These are phyloP conservation scores for Lasiodiplodia sp. DNA, from an alignment of 2,329 filamentous ascomycete species.

Conservation along the genomic window DNA sequence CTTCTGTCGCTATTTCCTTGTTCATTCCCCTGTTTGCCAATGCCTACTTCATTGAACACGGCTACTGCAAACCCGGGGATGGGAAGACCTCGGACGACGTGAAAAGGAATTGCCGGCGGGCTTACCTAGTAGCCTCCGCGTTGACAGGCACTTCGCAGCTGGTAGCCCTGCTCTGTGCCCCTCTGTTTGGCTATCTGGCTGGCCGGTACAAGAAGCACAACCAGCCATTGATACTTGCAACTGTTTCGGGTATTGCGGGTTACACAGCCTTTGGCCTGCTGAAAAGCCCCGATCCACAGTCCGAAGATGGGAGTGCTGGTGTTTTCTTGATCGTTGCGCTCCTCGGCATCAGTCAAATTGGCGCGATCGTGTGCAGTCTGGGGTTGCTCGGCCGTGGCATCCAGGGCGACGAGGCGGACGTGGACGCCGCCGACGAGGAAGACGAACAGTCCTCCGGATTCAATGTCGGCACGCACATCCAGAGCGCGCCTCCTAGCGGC, in stretches of 20 bases:
- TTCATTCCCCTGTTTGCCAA: conserved; percentile 96
- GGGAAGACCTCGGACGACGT: conserved; percentile 64
- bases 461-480: not conserved
- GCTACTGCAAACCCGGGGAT: conserved; percentile 70
- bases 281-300: conserved; percentile 76
- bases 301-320: conserved; percentile 69
- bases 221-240: conserved; percentile 75
- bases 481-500: conserved; percentile 3
- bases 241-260: conserved; percentile 76
- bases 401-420: conserved; percentile 55
- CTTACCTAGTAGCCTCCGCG: conserved; percentile 87
- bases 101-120: conserved; percentile 82
- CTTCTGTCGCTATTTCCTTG: conserved; percentile 91
- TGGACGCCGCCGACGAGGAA: conserved; percentile 32
- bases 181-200: conserved; percentile 86
- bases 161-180: conserved; percentile 82
- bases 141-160: conserved; percentile 90
- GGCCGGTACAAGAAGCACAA: conserved; percentile 69
- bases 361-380: conserved; percentile 94
- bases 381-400: conserved; percentile 85
- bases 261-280: conserved; percentile 81
- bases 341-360: conserved; percentile 92
- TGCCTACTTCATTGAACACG: conserved; percentile 82
- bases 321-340: conserved; percentile 81
- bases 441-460: not conserved